phyloP scores from a whole-genome alignment of 768 basidiomycete genomes.

The Lanmaoa pseudosensibilis region DNA sequence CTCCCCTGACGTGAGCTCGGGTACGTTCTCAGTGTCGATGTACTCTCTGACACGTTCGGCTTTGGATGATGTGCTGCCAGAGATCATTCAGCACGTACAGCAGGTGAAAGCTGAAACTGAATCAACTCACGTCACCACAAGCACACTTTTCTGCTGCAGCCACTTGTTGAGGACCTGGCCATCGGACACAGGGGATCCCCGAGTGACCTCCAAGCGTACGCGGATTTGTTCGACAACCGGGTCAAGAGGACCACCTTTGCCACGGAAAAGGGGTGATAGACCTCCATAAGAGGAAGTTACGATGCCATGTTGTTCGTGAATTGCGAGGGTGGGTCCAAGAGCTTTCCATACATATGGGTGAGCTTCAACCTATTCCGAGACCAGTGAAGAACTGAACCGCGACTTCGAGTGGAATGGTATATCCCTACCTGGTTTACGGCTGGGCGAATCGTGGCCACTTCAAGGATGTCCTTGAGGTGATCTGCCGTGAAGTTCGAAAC shows the following conservation, averaged over 20 bases:
- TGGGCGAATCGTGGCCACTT: slow-evolving; percentile 45
- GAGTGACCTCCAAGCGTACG: slow-evolving; percentile 25
- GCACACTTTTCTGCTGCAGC: slow-evolving; percentile 29
- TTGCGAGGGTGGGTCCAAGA: slow-evolving; percentile 35
- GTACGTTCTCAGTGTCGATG: too few relatives aligned
- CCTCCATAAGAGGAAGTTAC: slow-evolving; percentile 42
- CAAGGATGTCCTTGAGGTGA: too few relatives aligned
- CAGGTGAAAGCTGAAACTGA: not conserved
- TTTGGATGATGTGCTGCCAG: too few relatives aligned
- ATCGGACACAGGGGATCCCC: slow-evolving; percentile 27
- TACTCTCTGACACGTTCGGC: too few relatives aligned
- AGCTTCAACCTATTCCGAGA: slow-evolving; percentile 43
- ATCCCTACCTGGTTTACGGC: slow-evolving; percentile 52
- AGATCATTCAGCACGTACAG: too few relatives aligned
- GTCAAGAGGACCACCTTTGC: slow-evolving; percentile 40
- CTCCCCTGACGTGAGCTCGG: slow-evolving; percentile 29
- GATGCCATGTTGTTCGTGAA: slow-evolving; percentile 39
- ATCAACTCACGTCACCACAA: slow-evolving; percentile 33
- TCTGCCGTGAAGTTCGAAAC: slow-evolving; percentile 58
- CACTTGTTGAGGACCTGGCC: slow-evolving; percentile 33
- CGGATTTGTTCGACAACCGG: slow-evolving; percentile 38
- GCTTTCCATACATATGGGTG: slow-evolving; percentile 54
- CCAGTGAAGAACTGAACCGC: not conserved
- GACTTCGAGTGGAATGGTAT: not conserved
- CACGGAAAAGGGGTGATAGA: slow-evolving; percentile 38